Percentiles rank a stretch among this genome's conserved stretches.
phyloP scores from a whole-genome alignment of 164 flowering plant genomes.

The Piper betle region DNA sequence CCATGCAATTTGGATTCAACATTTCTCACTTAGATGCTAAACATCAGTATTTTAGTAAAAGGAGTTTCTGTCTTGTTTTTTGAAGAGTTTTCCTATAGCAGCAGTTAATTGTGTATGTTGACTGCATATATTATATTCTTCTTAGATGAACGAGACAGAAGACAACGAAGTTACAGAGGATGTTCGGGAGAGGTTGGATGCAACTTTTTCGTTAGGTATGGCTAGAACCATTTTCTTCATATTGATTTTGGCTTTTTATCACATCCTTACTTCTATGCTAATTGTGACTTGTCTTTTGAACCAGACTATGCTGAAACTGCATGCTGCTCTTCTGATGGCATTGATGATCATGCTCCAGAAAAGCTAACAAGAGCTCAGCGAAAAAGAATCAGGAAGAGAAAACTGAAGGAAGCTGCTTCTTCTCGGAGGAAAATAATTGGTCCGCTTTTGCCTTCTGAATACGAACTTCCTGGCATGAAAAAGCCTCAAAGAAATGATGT shows the following conservation, averaged over 20 bases:
- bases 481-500: neutral
- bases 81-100: no score
- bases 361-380: constrained; percentile 50
- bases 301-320: constrained; percentile 13
- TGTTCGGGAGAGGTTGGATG: neutral
- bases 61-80: neutral
- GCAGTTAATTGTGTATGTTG: neutral
- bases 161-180: neutral
- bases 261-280: neutral
- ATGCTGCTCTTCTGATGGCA: constrained; percentile 11
- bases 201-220: neutral
- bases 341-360: constrained; percentile 7
- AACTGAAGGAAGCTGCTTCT: constrained; percentile 28
- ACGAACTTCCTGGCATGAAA: constrained; percentile 18
- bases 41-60: no score
- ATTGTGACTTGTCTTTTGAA: neutral
- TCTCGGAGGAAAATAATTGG: constrained; percentile 36
- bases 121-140: neutral
- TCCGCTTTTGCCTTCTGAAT: constrained; percentile 25
- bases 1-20: no score
- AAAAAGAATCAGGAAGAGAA: constrained; percentile 43
- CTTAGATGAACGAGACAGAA: neutral
- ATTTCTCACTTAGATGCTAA: no score
- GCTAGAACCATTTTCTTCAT: no score
- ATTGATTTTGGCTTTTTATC: neutral